Conservation (phyloP, 2,329 filamentous ascomycete species). For the Ophiostoma himal-ulmi region DNA sequence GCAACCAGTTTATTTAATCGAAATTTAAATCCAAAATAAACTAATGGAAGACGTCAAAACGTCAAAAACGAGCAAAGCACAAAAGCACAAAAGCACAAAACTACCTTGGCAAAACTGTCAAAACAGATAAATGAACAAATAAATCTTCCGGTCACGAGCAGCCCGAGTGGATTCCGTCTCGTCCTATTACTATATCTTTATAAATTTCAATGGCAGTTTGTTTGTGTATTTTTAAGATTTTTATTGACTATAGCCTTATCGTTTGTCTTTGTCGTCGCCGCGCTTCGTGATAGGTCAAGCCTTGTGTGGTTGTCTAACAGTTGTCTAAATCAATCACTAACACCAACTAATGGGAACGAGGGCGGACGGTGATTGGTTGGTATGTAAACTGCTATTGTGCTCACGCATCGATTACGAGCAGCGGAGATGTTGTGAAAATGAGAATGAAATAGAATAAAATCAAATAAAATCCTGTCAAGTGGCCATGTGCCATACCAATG, state of each 20-base stretch:
- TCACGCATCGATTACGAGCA: not conserved
- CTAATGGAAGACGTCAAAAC: too few relatives aligned
- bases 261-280: slow-evolving; percentile 16
- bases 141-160: slow-evolving; percentile 20
- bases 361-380: not conserved
- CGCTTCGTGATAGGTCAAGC: slow-evolving; percentile 25
- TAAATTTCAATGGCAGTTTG: not conserved
- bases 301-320: slow-evolving; percentile 24
- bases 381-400: not conserved
- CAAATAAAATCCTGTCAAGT: not conserved
- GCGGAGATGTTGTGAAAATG: not conserved
- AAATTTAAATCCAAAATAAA: not conserved
- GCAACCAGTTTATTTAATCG: not conserved
- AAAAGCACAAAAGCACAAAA: not conserved
- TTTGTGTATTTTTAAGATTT: not conserved
- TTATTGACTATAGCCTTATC: not conserved
- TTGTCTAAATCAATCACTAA: slow-evolving; percentile 26
- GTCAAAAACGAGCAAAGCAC: not conserved
- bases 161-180: slow-evolving; percentile 23
- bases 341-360: not conserved
- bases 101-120: not conserved
- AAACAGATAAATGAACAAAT: slow-evolving; percentile 5
- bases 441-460: not conserved
- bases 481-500: too few relatives aligned
- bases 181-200: slow-evolving; percentile 22